These are phyloP conservation scores for Falciphora oryzae DNA, from an alignment of 2,329 filamentous ascomycete species.

Conservation along the genomic window DNA sequence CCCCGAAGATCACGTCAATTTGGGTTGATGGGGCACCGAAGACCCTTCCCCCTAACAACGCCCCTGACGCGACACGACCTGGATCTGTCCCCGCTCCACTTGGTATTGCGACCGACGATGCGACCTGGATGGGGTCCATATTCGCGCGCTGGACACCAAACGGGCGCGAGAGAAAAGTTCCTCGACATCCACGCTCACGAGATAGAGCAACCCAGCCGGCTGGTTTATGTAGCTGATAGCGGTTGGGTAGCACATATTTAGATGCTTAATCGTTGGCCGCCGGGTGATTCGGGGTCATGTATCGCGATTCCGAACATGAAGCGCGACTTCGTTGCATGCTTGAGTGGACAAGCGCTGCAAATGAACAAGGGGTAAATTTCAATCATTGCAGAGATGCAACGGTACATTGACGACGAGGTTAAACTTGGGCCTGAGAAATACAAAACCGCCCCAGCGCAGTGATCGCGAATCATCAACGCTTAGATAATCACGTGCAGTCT, in stretches of 20 bases:
- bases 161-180: neutral
- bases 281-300: neutral
- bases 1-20: no score
- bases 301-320: neutral
- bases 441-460: neutral
- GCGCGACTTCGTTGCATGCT: neutral
- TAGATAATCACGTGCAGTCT: slow-evolving; percentile 1
- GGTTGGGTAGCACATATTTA: no score
- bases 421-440: neutral
- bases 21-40: neutral
- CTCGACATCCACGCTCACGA: neutral
- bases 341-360: neutral
- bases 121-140: neutral
- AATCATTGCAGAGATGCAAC: neutral
- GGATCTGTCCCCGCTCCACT: neutral
- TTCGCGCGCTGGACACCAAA: neutral
- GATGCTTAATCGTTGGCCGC: no score
- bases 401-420: neutral
- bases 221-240: neutral
- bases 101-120: neutral
- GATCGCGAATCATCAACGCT: neutral
- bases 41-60: slow-evolving; percentile 1
- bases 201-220: neutral
- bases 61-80: neutral
- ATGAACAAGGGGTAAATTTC: slow-evolving; percentile 1